Percentiles rank a stretch among this genome's conserved stretches.
Evolutionary conservation across 257 asterid genomes (phyloP).

Genomic region (Plantago major): DNA sequence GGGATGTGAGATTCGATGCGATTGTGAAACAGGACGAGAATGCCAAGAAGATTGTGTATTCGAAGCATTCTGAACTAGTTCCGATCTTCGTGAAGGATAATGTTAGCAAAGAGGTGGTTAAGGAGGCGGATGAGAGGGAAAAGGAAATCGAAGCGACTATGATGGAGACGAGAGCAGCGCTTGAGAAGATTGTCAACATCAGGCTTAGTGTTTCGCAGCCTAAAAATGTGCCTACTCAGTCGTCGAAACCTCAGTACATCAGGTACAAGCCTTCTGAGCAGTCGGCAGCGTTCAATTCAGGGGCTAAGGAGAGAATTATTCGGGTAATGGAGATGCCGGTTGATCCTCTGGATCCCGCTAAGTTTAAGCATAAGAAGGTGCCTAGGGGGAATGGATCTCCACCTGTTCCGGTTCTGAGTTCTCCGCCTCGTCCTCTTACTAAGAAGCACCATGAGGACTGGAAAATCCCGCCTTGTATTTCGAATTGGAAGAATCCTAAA

Average conservation of each 20-base stretch:
- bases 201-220: slow-evolving; percentile 94
- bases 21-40: slow-evolving; percentile 84
- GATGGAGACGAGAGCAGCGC: slow-evolving; percentile 75
- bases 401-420: slow-evolving; percentile 93
- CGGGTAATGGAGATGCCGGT: slow-evolving; percentile 92
- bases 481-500: slow-evolving; percentile 91
- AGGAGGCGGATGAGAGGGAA: slow-evolving; percentile 78
- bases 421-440: slow-evolving; percentile 87
- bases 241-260: slow-evolving; percentile 68
- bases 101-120: slow-evolving; percentile 36
- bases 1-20: slow-evolving; percentile 76
- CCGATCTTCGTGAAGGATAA: slow-evolving; percentile 68
- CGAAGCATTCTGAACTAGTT: slow-evolving; percentile 67
- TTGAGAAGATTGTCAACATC: slow-evolving; percentile 85
- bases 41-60: slow-evolving; percentile 73
- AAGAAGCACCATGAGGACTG: slow-evolving; percentile 86
- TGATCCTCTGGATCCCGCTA: slow-evolving; percentile 88
- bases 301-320: slow-evolving; percentile 88
- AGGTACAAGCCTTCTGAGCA: slow-evolving; percentile 96
- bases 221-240: slow-evolving; percentile 63
- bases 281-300: slow-evolving; percentile 82
- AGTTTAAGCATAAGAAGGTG: slow-evolving; percentile 86
- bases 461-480: slow-evolving; percentile 93
- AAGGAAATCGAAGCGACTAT: slow-evolving; percentile 70
- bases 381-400: slow-evolving; percentile 95